A percentile compares a stretch with the other conserved stretches of the same genome.
Evolutionary conservation across 768 basidiomycete genomes (phyloP).

Genomic region (Tricholoma flavovirens): DNA sequence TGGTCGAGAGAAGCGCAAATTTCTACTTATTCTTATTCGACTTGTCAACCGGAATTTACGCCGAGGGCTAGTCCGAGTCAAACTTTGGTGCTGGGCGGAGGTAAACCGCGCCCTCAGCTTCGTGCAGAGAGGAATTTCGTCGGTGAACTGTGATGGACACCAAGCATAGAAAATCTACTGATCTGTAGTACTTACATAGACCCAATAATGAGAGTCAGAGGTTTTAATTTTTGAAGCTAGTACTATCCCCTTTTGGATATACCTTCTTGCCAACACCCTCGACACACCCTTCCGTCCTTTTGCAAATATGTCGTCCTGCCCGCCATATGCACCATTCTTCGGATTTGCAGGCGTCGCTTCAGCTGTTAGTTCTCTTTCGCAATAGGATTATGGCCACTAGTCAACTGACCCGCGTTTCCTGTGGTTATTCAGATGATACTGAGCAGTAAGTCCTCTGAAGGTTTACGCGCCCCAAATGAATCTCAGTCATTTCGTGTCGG

Average conservation of each 20-base stretch:
- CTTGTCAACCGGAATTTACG: background rate
- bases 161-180: no score
- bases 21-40: background rate
- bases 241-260: background rate
- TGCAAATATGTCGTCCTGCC: constrained; percentile 61
- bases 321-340: constrained; percentile 96
- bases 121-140: background rate
- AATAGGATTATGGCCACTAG: background rate
- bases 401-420: background rate
- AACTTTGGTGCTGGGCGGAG: no score
- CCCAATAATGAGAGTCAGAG: no score
- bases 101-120: no score
- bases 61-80: no score
- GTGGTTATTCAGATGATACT: constrained; percentile 73
- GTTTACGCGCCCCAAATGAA: background rate
- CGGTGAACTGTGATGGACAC: background rate
- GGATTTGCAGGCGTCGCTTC: constrained; percentile 96
- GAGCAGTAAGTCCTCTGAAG: constrained; percentile 62
- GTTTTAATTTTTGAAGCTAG: no score
- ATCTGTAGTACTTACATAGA: background rate
- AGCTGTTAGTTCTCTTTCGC: constrained; percentile 51
- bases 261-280: background rate
- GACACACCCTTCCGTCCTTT: background rate
- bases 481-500: constrained; percentile 4
- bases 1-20: background rate